phyloP scores from a whole-genome alignment of 306 rosid genomes.

The Lotus japonicus region DNA sequence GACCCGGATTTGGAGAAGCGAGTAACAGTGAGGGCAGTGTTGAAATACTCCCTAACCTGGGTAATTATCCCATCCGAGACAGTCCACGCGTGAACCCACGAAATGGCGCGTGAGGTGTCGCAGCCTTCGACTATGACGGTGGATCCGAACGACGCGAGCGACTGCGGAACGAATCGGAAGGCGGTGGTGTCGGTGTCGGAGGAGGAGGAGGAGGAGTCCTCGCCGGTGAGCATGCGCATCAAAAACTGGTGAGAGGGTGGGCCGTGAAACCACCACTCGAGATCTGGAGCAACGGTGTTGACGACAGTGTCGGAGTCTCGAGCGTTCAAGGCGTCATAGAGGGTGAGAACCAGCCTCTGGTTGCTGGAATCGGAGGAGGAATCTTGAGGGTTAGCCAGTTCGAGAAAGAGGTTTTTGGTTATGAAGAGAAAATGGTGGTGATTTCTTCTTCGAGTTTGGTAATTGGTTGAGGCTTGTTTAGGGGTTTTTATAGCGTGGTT shows the following conservation, averaged over 20 bases:
- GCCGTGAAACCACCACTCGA: conserved; percentile 99
- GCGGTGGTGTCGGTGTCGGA: too few species aligned
- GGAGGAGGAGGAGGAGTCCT: conserved; percentile 8
- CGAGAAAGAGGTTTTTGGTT: conserved; percentile 17
- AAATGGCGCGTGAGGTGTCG: conserved; percentile 41
- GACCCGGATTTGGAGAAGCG: conserved; percentile 32
- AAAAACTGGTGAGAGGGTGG: conserved; percentile 83
- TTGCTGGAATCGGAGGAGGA: conserved; percentile 53
- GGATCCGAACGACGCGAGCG: conserved; percentile 56
- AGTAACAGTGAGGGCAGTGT: conserved; percentile 90
- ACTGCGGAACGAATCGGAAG: conserved; percentile 53
- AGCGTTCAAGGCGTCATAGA: conserved; percentile 77
- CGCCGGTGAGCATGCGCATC: conserved; percentile 82
- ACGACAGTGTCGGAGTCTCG: conserved; percentile 64
- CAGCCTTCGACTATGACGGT: conserved; percentile 80
- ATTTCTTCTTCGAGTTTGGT: too few species aligned
- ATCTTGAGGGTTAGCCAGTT: conserved; percentile 87
- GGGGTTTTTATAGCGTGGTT: too few species aligned
- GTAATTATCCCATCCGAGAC: conserved; percentile 82
- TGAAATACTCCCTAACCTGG: conserved; percentile 80
- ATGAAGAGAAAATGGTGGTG: too few species aligned
- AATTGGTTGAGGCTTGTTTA: too few species aligned
- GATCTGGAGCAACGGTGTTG: conserved; percentile 60
- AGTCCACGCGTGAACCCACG: conserved; percentile 93
- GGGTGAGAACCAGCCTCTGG: conserved; percentile 58